Percentiles rank a stretch among this genome's conserved stretches.
Conservation (phyloP, 805 yeast species). For the Candida takata region DNA sequence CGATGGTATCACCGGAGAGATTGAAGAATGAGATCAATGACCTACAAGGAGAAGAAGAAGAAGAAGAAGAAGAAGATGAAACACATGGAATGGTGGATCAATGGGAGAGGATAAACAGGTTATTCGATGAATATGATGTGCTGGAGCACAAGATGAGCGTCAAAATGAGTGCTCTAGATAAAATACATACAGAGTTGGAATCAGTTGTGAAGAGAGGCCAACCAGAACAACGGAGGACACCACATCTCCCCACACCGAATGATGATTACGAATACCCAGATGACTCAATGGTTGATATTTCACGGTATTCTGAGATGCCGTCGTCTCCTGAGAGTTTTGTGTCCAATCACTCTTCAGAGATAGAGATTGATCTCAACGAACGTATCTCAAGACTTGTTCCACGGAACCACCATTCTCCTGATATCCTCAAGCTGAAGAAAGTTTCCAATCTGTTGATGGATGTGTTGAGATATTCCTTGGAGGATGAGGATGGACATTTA, state of each 20-base stretch:
- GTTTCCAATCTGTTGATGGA: constrained; percentile 12
- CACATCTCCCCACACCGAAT: constrained; percentile 16
- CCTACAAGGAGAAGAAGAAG: background rate
- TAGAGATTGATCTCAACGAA: constrained; percentile 17
- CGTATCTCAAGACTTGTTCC: constrained; percentile 11
- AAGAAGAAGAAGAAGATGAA: background rate
- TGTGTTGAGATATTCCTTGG: constrained; percentile 10
- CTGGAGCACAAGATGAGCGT: constrained; percentile 2
- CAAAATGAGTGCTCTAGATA: constrained; percentile 1
- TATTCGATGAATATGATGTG: constrained; percentile 2
- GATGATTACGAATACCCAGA: constrained; percentile 8
- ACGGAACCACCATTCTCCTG: constrained; percentile 6
- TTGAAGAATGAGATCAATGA: background rate
- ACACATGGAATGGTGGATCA: background rate
- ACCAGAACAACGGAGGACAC: background rate
- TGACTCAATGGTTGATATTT: background rate
- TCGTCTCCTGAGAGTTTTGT: constrained; percentile 20
- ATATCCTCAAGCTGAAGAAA: constrained; percentile 16
- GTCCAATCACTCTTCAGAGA: constrained; percentile 11
- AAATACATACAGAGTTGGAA: constrained; percentile 6
- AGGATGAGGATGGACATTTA: constrained; percentile 8
- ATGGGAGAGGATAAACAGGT: too few species aligned
- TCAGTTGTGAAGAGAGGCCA: background rate
- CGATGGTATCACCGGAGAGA: background rate
- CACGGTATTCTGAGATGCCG: constrained; percentile 8